phyloP scores from a whole-genome alignment of 345 rosid genomes.

The Euphorbia lathyris region DNA sequence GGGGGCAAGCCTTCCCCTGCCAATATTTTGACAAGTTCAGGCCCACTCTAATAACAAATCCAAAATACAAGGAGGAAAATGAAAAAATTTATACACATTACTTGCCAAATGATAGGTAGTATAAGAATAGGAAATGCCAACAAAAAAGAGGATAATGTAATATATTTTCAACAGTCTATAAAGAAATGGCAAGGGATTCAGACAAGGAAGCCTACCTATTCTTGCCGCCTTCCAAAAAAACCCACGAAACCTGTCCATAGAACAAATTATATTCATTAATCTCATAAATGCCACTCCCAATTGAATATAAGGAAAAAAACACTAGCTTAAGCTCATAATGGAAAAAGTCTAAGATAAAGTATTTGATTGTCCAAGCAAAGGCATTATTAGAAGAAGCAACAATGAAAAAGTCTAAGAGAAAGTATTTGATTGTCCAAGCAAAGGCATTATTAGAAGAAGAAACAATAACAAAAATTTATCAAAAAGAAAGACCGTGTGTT shows the following conservation, averaged over 20 bases:
- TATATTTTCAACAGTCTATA: neutral
- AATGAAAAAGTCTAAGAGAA: neutral
- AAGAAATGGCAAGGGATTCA: neutral
- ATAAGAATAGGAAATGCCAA: neutral
- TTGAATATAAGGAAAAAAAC: neutral
- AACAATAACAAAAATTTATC: neutral
- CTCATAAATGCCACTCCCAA: constrained; percentile 1
- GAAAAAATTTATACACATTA: neutral
- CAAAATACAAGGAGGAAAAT: too few species aligned
- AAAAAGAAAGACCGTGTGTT: neutral
- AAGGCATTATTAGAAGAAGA: neutral
- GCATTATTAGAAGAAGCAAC: neutral
- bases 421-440: neutral
- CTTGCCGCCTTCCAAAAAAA: constrained; percentile 99
- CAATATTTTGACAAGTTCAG: too few species aligned
- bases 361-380: neutral
- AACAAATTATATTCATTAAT: constrained; percentile 7
- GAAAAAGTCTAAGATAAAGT: neutral
- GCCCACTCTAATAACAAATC: too few species aligned
- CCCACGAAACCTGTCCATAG: constrained; percentile 70
- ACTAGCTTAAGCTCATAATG: neutral
- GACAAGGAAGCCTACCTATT: constrained; percentile 57
- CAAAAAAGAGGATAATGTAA: neutral
- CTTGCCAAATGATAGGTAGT: neutral
- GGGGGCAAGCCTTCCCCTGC: too few species aligned